These are phyloP conservation scores for Knufia fluminis DNA, from an alignment of 2,329 filamentous ascomycete species.

Conservation along the genomic window DNA sequence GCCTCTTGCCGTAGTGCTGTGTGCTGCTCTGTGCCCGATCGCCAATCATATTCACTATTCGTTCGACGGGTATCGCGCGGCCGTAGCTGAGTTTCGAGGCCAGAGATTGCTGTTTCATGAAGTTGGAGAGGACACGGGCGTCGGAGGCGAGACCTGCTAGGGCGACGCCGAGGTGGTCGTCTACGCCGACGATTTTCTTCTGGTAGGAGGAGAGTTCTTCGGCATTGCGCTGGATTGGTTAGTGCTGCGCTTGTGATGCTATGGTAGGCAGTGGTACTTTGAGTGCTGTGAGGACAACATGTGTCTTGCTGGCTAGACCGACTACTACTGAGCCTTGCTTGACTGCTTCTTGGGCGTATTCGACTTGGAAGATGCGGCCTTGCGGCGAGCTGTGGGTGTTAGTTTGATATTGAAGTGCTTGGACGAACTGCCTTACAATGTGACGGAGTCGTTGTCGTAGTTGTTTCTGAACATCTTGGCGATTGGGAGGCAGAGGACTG, in stretches of 20 bases:
- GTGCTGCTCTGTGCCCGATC: slow-evolving; percentile 97
- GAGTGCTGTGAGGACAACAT: slow-evolving; percentile 87
- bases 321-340: slow-evolving; percentile 97
- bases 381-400: slow-evolving; percentile 69
- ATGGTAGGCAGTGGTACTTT: slow-evolving; percentile 62
- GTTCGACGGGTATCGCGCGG: slow-evolving; percentile 80
- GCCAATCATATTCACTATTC: slow-evolving; percentile 83
- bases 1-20: slow-evolving; percentile 91
- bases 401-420: slow-evolving; percentile 9
- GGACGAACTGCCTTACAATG: slow-evolving; percentile 61
- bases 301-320: slow-evolving; percentile 94
- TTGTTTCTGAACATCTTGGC: slow-evolving; percentile 95
- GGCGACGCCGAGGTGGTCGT: slow-evolving; percentile 89
- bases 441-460: slow-evolving; percentile 99
- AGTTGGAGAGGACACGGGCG: slow-evolving; percentile 98
- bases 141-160: slow-evolving; percentile 96
- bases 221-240: slow-evolving; percentile 66
- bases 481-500: not conserved
- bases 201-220: slow-evolving; percentile 99
- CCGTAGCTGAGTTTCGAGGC: slow-evolving; percentile 92
- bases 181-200: slow-evolving; percentile 96
- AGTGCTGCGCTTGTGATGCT: slow-evolving; percentile 7
- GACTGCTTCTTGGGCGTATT: slow-evolving; percentile 96
- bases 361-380: slow-evolving; percentile 98
- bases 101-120: slow-evolving; percentile 99